These are phyloP conservation scores for Cutaneotrichosporon cavernicola DNA, from an alignment of 1,284 basidiomycete species.

Conservation along the genomic window DNA sequence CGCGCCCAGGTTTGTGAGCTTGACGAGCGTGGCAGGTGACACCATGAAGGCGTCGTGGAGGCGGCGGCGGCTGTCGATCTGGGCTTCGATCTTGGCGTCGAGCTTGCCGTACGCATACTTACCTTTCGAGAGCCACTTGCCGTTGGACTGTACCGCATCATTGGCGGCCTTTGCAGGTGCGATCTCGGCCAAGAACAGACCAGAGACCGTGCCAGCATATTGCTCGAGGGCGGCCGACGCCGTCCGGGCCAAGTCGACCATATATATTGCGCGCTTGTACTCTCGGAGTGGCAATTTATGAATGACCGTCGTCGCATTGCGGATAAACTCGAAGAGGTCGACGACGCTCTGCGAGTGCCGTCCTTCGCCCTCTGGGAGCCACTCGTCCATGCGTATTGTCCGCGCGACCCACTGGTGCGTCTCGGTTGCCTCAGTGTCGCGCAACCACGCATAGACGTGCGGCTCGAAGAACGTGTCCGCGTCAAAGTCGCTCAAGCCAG, in stretches of 20 bases:
- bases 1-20: constrained; percentile 50
- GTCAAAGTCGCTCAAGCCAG: constrained; percentile 43
- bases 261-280: constrained; percentile 50
- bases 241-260: constrained; percentile 51
- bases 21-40: constrained; percentile 40
- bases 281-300: constrained; percentile 47
- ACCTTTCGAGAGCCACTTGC: constrained; percentile 53
- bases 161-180: constrained; percentile 8
- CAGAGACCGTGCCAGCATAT: constrained; percentile 48
- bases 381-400: constrained; percentile 51
- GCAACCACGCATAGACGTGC: constrained; percentile 50
- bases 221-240: constrained; percentile 42
- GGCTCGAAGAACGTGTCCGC: constrained; percentile 53
- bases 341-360: constrained; percentile 49
- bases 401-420: constrained; percentile 51
- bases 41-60: constrained; percentile 15
- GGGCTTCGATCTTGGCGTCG: constrained; percentile 48
- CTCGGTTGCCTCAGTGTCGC: constrained; percentile 46
- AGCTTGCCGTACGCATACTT: constrained; percentile 48
- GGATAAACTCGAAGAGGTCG: constrained; percentile 52
- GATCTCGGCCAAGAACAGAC: constrained; percentile 46
- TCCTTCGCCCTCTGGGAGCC: constrained; percentile 49
- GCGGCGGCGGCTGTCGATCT: constrained; percentile 23
- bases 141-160: constrained; percentile 25
- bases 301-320: constrained; percentile 41